Base-by-base conservation (phyloP, 805 yeast genomes). In the Kazachstania bromeliacearum region DNA sequence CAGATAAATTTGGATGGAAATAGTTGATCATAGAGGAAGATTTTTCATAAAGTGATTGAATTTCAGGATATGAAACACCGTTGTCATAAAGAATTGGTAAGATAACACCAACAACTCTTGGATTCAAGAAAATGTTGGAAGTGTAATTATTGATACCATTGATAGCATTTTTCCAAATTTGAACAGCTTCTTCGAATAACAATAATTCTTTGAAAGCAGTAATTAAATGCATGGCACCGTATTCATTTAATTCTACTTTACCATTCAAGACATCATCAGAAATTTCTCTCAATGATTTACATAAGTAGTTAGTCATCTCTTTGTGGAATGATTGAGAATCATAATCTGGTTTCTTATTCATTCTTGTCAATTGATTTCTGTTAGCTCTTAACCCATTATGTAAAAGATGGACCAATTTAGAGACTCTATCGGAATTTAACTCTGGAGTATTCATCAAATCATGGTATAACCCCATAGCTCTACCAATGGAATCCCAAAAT, bases 51-150 rank as follows among this genome's bases (percentile, higher is more conserved):
- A 82, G 64, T 19, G 63, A 55, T 54, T 74, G 68, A 37, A 80
- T 64, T 48, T 80, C 85, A 26, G 71, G 73, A 49, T 77, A 80
- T 8, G 62, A 71, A 36, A 79, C 71, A 35, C 81, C 78, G 35
- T 70, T 66, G 38, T 74, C 75, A 46, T 68, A 75, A 35, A 84
- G 68, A 14, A 79, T 66, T 16, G 85, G 87, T 53, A 82, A 67
- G 20, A 81, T 68, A 7, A 75, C 72, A 31, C 85, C 80, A 48
- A 82, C 74, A 19, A 79, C 79, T 42, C 73, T 70, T 50, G 80
- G 82, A 29, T 71, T 68, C 39, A 80, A 65, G 57, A 75, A 80
- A 14, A 70, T 55, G 26, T 51, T 50, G 8, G 54, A 45, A 13
- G 55, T 45, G 31, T 53, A 50, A 25, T 40, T 41, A 23, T 44